Percentiles rank a stretch among this genome's conserved stretches.
These are phyloP conservation scores for Dioscorea zingiberensis DNA, from an alignment of 106 monocot genomes.

Conservation along the genomic window DNA sequence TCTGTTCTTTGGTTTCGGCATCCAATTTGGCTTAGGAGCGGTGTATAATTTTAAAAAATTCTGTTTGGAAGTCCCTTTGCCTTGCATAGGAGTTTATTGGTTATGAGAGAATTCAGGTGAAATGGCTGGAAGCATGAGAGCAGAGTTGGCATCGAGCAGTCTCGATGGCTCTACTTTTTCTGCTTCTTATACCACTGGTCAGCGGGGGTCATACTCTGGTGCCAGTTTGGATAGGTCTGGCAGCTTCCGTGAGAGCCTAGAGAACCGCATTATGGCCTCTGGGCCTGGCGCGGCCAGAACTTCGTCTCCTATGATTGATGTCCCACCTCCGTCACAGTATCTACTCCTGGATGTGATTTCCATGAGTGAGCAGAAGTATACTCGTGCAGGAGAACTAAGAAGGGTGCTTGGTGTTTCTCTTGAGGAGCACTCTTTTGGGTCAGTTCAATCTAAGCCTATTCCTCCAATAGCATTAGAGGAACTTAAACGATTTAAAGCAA, in stretches of 20 bases:
- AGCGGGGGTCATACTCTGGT: conserved; percentile 31
- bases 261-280: conserved; percentile 28
- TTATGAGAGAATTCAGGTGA: too few species aligned
- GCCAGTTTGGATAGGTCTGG: conserved; percentile 27
- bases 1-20: too few species aligned
- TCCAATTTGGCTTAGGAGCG: too few species aligned
- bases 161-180: conserved; percentile 52
- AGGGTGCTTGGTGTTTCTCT: conserved; percentile 61
- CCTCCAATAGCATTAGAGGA: conserved; percentile 53
- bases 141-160: conserved; percentile 34
- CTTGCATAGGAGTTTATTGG: too few species aligned
- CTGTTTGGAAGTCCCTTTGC: too few species aligned
- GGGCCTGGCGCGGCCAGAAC: conserved; percentile 31
- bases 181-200: conserved; percentile 36
- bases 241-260: conserved; percentile 62
- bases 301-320: conserved; percentile 20
- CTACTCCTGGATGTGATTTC: conserved; percentile 47
- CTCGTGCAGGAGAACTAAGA: conserved; percentile 59
- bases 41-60: too few species aligned
- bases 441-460: conserved; percentile 44
- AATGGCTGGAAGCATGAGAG: too few species aligned
- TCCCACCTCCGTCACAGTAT: conserved; percentile 36
- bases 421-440: conserved; percentile 67
- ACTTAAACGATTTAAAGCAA: conserved; percentile 56
- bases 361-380: conserved; percentile 52